phyloP scores from a whole-genome alignment of 139 green algal species.

The Chlorella sp. region DNA sequence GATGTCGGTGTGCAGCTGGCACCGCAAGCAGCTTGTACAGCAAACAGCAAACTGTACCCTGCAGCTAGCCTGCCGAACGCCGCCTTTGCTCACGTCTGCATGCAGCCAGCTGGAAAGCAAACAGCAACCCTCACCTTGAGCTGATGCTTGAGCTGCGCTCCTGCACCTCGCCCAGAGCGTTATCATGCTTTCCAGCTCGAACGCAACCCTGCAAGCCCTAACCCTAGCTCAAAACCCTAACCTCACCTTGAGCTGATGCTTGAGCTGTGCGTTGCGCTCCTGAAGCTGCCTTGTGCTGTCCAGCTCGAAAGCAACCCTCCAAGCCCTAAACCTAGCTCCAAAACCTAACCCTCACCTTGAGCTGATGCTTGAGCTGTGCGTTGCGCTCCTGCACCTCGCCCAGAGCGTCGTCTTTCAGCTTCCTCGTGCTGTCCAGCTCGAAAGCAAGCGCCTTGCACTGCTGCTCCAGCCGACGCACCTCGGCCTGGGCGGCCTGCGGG shows the following conservation, averaged over 20 bases:
- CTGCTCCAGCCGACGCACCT: slow-evolving; percentile 23
- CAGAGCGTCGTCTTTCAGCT: too few relatives aligned
- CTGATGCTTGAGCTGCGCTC: background rate
- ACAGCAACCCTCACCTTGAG: slow-evolving; percentile 1
- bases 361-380: slow-evolving; percentile 17
- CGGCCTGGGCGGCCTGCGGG: slow-evolving; percentile 20
- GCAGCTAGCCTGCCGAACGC: too few relatives aligned
- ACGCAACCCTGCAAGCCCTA: too few relatives aligned
- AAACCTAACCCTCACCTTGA: slow-evolving; percentile 12
- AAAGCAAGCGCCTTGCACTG: too few relatives aligned
- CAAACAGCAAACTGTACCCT: too few relatives aligned
- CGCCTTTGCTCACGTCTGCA: too few relatives aligned
- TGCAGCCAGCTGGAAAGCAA: too few relatives aligned
- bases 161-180: slow-evolving; percentile 6
- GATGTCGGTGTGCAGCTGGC: too few relatives aligned
- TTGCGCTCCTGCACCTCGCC: slow-evolving; percentile 14
- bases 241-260: slow-evolving; percentile 18
- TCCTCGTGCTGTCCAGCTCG: slow-evolving; percentile 24
- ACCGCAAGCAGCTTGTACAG: too few relatives aligned
- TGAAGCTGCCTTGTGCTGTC: slow-evolving; percentile 17
- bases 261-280: slow-evolving; percentile 13
- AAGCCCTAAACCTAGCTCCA: too few relatives aligned
- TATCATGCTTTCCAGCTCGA: too few relatives aligned
- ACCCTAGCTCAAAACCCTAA: too few relatives aligned
- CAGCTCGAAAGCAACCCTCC: slow-evolving; percentile 25